These are phyloP conservation scores for Monilinia vaccinii-corymbosi DNA, from an alignment of 2,329 filamentous ascomycete genomes.

Conservation along the genomic window DNA sequence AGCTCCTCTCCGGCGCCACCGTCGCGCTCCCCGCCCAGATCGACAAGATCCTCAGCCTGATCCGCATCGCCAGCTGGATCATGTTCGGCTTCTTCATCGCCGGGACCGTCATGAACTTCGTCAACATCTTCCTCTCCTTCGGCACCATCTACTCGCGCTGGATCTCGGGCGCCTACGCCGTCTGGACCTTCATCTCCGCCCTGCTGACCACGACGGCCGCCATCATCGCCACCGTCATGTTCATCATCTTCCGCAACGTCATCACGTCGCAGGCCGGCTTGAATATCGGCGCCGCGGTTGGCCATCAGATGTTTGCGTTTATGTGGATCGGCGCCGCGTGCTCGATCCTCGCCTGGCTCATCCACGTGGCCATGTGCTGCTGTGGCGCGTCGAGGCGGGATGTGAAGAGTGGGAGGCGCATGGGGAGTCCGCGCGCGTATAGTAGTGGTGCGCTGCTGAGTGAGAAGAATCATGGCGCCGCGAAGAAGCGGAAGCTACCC, in stretches of 20 bases:
- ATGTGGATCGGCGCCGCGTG: slow-evolving; percentile 77
- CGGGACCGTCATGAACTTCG: slow-evolving; percentile 57
- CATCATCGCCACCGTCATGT: slow-evolving; percentile 74
- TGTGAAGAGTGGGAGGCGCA: slow-evolving; percentile 26
- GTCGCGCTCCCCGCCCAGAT: slow-evolving; percentile 73
- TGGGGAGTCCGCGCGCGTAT: slow-evolving; percentile 24
- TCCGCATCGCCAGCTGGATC: slow-evolving; percentile 65
- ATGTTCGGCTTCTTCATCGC: slow-evolving; percentile 87
- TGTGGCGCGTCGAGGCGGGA: slow-evolving; percentile 44
- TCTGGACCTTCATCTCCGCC: slow-evolving; percentile 59
- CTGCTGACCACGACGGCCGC: slow-evolving; percentile 61
- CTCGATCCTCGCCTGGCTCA: slow-evolving; percentile 57
- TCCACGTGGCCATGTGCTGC: slow-evolving; percentile 71
- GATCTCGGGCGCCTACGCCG: slow-evolving; percentile 56
- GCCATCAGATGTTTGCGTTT: slow-evolving; percentile 69
- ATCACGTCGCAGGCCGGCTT: slow-evolving; percentile 62
- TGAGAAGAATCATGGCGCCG: slow-evolving; percentile 2
- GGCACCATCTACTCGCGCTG: slow-evolving; percentile 36
- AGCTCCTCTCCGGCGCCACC: slow-evolving; percentile 72
- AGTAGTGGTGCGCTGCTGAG: slow-evolving; percentile 17
- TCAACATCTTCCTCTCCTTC: slow-evolving; percentile 59
- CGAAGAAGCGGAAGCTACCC: slow-evolving; percentile 11
- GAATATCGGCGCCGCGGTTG: slow-evolving; percentile 65
- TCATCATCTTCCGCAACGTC: slow-evolving; percentile 69
- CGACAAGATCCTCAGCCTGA: slow-evolving; percentile 62